Evolutionary conservation across 2,329 filamentous ascomycete genomes (phyloP).

Genomic region (Pseudonectria foliicola): DNA sequence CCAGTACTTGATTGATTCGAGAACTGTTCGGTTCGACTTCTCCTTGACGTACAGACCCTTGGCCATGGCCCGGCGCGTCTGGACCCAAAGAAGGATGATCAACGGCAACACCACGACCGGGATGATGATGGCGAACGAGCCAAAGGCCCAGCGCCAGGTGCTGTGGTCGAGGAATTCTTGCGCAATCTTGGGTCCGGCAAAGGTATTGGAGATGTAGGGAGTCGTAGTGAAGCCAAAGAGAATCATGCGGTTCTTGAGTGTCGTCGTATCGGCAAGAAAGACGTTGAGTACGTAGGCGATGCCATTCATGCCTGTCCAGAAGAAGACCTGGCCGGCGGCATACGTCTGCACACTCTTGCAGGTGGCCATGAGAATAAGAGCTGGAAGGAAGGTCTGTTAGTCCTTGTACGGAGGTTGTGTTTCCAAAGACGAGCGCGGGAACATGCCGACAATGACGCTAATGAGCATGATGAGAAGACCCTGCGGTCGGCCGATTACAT

Average conservation of each 20-base stretch:
- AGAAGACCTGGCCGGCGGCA: conserved; percentile 50
- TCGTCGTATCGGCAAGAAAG: conserved; percentile 25
- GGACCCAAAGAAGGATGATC: conserved; percentile 5
- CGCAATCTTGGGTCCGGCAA: conserved; percentile 28
- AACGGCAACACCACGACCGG: conserved; percentile 2
- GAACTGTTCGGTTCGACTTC: conserved; percentile 1
- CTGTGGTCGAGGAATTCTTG: conserved; percentile 26
- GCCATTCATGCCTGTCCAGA: conserved; percentile 8
- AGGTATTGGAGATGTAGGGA: conserved; percentile 34
- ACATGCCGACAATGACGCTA: conserved; percentile 1
- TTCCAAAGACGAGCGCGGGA: too few relatives aligned
- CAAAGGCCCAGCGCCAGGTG: conserved; percentile 42
- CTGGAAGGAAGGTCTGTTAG: conserved; percentile 31
- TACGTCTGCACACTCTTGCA: conserved; percentile 34
- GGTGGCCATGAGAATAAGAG: conserved; percentile 52
- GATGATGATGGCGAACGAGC: conserved; percentile 52
- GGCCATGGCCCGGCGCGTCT: conserved; percentile 3
- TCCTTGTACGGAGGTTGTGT: background rate
- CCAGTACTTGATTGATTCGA: conserved; percentile 5
- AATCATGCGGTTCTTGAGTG: conserved; percentile 31
- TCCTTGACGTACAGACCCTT: conserved; percentile 5
- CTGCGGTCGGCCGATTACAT: conserved; percentile 56
- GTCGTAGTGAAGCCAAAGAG: conserved; percentile 31
- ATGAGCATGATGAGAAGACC: conserved; percentile 38
- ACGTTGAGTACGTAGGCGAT: conserved; percentile 6